Conservation (phyloP, 768 basidiomycete species). For the Sutorius australiensis region DNA sequence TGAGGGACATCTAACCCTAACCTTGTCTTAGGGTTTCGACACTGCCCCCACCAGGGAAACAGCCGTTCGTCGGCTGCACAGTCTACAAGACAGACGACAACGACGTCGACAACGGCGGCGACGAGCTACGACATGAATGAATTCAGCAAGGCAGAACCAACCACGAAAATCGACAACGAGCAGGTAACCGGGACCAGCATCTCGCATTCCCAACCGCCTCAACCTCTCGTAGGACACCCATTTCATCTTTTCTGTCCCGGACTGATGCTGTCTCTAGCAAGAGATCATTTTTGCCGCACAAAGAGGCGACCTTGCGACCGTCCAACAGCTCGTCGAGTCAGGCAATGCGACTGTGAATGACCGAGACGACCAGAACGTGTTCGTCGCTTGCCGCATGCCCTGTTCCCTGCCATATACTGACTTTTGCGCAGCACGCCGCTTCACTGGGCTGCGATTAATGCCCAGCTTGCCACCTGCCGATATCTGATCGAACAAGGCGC, state of each 20-base stretch:
- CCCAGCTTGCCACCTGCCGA: slow-evolving; percentile 83
- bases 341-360: slow-evolving; percentile 70
- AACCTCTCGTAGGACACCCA: slow-evolving; percentile 19
- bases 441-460: slow-evolving; percentile 98
- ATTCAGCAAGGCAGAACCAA: slow-evolving; percentile 27
- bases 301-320: slow-evolving; percentile 68
- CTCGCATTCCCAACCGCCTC: slow-evolving; percentile 19
- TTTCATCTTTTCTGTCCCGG: neutral
- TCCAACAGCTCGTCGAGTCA: slow-evolving; percentile 66
- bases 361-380: slow-evolving; percentile 84
- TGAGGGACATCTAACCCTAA: slow-evolving; percentile 26
- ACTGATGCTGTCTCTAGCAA: slow-evolving; percentile 24
- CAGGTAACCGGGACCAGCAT: slow-evolving; percentile 29
- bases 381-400: slow-evolving; percentile 7
- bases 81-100: neutral
- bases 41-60: slow-evolving; percentile 14
- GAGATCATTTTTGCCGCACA: slow-evolving; percentile 86
- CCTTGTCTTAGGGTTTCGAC: slow-evolving; percentile 27
- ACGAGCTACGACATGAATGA: slow-evolving; percentile 31
- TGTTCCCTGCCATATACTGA: slow-evolving; percentile 5
- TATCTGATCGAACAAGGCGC: slow-evolving; percentile 90
- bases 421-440: slow-evolving; percentile 58
- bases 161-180: slow-evolving; percentile 25
- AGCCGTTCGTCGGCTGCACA: neutral
- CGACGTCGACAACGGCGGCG: slow-evolving; percentile 17